phyloP scores from a whole-genome alignment of 1,284 basidiomycete genomes.

The Calocybe gambosa region DNA sequence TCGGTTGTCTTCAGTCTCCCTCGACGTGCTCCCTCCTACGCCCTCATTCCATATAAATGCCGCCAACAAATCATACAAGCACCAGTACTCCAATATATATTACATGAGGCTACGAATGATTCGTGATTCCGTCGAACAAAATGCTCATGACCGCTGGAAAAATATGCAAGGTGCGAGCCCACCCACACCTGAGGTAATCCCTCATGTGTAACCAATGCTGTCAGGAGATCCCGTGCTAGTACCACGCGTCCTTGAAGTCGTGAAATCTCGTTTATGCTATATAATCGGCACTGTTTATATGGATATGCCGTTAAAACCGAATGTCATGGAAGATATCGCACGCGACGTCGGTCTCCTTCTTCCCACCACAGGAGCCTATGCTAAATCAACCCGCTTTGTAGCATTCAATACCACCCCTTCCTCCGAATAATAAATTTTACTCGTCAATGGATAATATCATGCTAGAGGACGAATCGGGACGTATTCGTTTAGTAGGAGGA shows the following conservation, averaged over 20 bases:
- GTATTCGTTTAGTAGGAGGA: constrained; percentile 83
- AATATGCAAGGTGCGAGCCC: constrained; percentile 48
- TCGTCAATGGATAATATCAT: constrained; percentile 79
- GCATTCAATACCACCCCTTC: constrained; percentile 87
- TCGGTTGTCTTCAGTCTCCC: constrained; percentile 12
- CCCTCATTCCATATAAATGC: constrained; percentile 55
- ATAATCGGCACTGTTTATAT: constrained; percentile 95
- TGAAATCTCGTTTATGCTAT: constrained; percentile 81
- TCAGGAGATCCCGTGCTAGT: constrained; percentile 71
- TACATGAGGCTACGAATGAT: constrained; percentile 72
- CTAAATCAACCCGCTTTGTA: constrained; percentile 25
- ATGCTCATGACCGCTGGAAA: constrained; percentile 65
- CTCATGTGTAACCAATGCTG: neutral
- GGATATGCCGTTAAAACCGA: constrained; percentile 97
- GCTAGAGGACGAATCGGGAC: constrained; percentile 94
- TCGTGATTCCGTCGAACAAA: constrained; percentile 55
- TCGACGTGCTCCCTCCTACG: constrained; percentile 25
- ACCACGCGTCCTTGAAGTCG: constrained; percentile 84
- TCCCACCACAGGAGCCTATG: constrained; percentile 1
- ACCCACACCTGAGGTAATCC: neutral
- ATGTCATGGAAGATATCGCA: constrained; percentile 92
- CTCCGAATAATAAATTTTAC: constrained; percentile 67
- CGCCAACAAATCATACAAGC: constrained; percentile 63
- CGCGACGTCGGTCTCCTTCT: constrained; percentile 67
- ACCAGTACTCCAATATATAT: constrained; percentile 94